Evolutionary conservation across 2,329 filamentous ascomycete genomes (phyloP), one percentile per base, ranked within the genome.

Genomic region (Microascus cirrosus): DNA sequence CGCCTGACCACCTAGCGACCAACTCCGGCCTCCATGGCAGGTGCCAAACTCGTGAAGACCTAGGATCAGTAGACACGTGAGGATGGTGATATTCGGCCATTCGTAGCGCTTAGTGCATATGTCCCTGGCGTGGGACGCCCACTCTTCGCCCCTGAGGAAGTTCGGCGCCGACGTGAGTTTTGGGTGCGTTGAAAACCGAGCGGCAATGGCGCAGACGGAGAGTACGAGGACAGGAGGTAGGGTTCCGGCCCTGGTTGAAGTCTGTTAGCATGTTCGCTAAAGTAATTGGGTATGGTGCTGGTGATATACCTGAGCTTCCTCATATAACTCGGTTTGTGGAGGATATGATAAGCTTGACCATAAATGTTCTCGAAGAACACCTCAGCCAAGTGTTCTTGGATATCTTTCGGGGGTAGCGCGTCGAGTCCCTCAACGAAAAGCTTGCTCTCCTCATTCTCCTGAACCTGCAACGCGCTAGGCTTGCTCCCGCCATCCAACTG

Each of bases 311-410:
- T 83, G 58, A 94, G 70, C 65, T 90, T 90, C 60, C 92, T 83
- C 88, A 97, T 96, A 69, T 95, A 97, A 69, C 92, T 97, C 42
- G 94, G 93, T 69, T 96, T 97, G 72, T 99, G 94, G 11, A 99
- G 81, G 22, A 99, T 76, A 62, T 95, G 89, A 69, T 97, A 99
- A 36, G 90, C 89, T 68, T 97, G 94, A 10, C 94, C 94, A 67
- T 99, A 97, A 1, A 97, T 82, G 65, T 88, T 92, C 66, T 97
- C 93, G 67, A 97, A 99, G 68, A 95, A 99, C 0, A 96, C 85
- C 66, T 97, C 92, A 20, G 92, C 86, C 6, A 99, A 78, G 71
- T 97, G 93, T 67, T 96, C 89, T 68, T 97, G 94, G 13, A 96
- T 83, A 48, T 96, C 92, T 68, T 87, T 86, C 0, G 89, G 78